Evolutionary conservation across 108 stramenopile species (phyloP).

Genomic region (Aureococcus anophagefferens): DNA sequence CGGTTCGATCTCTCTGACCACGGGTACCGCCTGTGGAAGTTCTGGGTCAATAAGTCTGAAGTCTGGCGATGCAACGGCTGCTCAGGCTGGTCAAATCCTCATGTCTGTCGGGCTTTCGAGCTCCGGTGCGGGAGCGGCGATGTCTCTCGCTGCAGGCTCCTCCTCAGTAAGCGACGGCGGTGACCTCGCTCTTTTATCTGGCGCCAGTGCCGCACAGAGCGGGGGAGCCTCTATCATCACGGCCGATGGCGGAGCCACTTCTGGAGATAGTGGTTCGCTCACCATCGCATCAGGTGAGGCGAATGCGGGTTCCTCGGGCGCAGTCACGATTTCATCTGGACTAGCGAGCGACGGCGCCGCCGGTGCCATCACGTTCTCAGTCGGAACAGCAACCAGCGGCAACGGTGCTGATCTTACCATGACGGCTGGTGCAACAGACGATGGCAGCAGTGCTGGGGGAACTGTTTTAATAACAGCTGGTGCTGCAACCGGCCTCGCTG

Average conservation of each 20-base stretch:
- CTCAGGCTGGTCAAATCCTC: too few relatives aligned
- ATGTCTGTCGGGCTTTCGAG: too few relatives aligned
- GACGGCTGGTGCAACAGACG: background rate
- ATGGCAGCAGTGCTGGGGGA: background rate
- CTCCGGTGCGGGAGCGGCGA: background rate
- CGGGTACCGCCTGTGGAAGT: background rate
- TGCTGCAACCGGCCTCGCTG: background rate
- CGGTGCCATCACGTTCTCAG: background rate
- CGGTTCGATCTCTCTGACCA: background rate
- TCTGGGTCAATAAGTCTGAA: too few relatives aligned
- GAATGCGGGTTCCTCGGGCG: background rate
- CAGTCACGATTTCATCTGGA: background rate
- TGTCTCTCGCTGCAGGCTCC: slow-evolving; percentile 2
- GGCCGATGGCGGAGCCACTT: background rate
- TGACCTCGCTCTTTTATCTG: background rate
- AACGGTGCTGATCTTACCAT: slow-evolving; percentile 1
- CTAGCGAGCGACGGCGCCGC: slow-evolving; percentile 1
- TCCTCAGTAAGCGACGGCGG: background rate
- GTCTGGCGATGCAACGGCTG: too few relatives aligned
- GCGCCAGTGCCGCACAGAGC: background rate
- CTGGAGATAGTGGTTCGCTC: slow-evolving; percentile 1
- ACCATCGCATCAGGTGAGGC: background rate
- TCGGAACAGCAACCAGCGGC: slow-evolving; percentile 1
- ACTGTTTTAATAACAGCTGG: slow-evolving; percentile 1
- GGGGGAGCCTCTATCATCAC: too few relatives aligned